Conservation (phyloP, 108 stramenopile genomes). For the Cyclotella distinguenda region DNA sequence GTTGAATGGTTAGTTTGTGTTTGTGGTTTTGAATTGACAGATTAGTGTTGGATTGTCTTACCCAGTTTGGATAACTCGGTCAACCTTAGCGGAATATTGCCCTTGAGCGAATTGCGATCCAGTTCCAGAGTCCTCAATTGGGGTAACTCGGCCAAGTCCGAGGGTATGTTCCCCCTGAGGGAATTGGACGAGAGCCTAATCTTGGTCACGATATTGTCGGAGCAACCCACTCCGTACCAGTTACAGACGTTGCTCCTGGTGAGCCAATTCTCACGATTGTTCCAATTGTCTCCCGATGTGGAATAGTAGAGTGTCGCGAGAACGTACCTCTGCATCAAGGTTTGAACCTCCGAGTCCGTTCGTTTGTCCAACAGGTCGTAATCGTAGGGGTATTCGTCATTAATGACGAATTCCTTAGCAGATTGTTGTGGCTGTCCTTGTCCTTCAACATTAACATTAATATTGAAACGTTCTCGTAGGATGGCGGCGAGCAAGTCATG, state of each 20-base stretch:
- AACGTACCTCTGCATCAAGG: constrained; percentile 35
- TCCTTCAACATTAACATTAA: too few relatives aligned
- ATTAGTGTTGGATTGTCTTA: too few relatives aligned
- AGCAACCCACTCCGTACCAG: constrained; percentile 43
- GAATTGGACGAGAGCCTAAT: constrained; percentile 15
- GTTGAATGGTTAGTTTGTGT: not conserved
- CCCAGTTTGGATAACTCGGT: constrained; percentile 43
- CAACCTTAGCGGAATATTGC: constrained; percentile 42
- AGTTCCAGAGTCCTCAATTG: constrained; percentile 22
- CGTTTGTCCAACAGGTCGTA: constrained; percentile 16
- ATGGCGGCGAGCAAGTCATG: too few relatives aligned
- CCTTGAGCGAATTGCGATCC: constrained; percentile 44
- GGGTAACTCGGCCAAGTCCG: constrained; percentile 9
- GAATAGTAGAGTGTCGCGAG: constrained; percentile 19
- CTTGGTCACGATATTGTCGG: constrained; percentile 6
- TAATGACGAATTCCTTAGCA: not conserved
- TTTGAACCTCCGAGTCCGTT: constrained; percentile 7
- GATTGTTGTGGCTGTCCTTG: too few relatives aligned
- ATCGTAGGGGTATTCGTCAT: constrained; percentile 34
- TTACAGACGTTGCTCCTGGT: constrained; percentile 22
- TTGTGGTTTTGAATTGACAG: too few relatives aligned
- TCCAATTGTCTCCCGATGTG: constrained; percentile 27
- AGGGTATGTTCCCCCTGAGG: constrained; percentile 18
- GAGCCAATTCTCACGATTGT: constrained; percentile 24
- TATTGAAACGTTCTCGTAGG: too few relatives aligned